Base-by-base conservation (phyloP, 2,329 filamentous ascomycete genomes). In the Ceratocystis diversiconidia region DNA sequence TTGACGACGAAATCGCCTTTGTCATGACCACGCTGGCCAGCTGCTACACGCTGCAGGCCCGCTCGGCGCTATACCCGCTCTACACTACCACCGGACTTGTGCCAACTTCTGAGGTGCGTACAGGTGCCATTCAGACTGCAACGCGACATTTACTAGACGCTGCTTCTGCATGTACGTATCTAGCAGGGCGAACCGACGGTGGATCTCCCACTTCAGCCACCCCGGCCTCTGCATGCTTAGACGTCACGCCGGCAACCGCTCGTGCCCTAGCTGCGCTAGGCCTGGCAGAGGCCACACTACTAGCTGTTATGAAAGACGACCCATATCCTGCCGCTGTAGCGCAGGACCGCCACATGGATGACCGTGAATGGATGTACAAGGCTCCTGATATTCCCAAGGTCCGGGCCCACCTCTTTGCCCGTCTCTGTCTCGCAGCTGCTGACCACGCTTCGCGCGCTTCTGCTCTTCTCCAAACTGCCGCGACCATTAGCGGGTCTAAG, bases 311-410 rank as follows among this genome's bases (percentile, higher is more conserved):
- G 62, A 97, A 97, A 71, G 92, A 97, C 72, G 94, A 99, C 72
- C 91, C 92, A 0, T 97, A 96, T 72, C 88, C 92, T 0, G 85
- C 88, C 1, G 83, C 86, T 5, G 87, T 95, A 1, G 85, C 90
- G 0, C 89, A 95, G 71, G 84, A 87, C 66, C 82, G 92, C 61
- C 95, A 95, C 72, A 84, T 86, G 64, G 85, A 87, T 70, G 90
- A 92, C 74, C 90, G 83, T 68, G 92, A 97, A 70, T 99, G 92
- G 92, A 97, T 97, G 91, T 95, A 94, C 74, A 90, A 88, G 71
- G 83, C 90, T 0, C 90, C 92, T 0, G 85, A 90, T 62, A 89
- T 96, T 61, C 88, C 91, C 36, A 92, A 92, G 72, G 91, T 96
- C 19, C 85, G 92, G 60, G 90, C 90, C 7, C 86, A 95, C 71